Conservation (phyloP, 805 yeast species). For the Zygotorulaspora sp. region DNA sequence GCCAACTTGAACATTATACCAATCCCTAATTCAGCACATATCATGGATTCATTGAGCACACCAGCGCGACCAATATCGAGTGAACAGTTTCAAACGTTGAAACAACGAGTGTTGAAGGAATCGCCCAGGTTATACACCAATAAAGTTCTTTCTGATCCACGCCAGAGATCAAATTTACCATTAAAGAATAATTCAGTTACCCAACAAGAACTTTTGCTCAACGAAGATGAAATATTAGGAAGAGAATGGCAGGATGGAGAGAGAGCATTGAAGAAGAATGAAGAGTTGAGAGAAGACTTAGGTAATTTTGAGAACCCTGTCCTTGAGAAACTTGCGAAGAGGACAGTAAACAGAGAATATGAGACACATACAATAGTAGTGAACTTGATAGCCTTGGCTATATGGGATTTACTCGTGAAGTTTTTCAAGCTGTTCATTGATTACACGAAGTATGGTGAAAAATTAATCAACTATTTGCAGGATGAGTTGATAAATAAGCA, state of each 20-base stretch:
- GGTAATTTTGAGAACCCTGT: slow-evolving; percentile 33
- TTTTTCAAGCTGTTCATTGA: slow-evolving; percentile 18
- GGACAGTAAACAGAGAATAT: slow-evolving; percentile 41
- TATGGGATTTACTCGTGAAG: slow-evolving; percentile 29
- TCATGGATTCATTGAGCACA: slow-evolving; percentile 17
- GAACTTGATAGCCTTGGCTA: slow-evolving; percentile 33
- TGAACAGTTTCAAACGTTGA: slow-evolving; percentile 21
- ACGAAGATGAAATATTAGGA: not conserved
- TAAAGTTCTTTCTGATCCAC: slow-evolving; percentile 15
- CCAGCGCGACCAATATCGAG: slow-evolving; percentile 23
- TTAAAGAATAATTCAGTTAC: slow-evolving; percentile 7
- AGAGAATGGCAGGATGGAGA: not conserved
- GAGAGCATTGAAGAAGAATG: not conserved
- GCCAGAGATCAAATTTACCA: not conserved
- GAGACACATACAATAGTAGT: slow-evolving; percentile 35
- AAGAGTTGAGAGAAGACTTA: slow-evolving; percentile 6
- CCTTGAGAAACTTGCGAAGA: slow-evolving; percentile 28
- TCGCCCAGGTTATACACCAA: slow-evolving; percentile 29
- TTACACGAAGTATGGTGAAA: slow-evolving; percentile 16
- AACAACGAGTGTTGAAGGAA: slow-evolving; percentile 25
- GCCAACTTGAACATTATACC: too few relatives aligned
- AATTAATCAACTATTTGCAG: slow-evolving; percentile 14
- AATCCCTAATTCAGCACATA: too few relatives aligned
- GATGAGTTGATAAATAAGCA: slow-evolving; percentile 21
- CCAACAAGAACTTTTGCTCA: not conserved